Percentiles rank a stretch among this genome's conserved stretches.
phyloP scores from a whole-genome alignment of 2,329 filamentous ascomycete species.

The Lachnum nothofagi region DNA sequence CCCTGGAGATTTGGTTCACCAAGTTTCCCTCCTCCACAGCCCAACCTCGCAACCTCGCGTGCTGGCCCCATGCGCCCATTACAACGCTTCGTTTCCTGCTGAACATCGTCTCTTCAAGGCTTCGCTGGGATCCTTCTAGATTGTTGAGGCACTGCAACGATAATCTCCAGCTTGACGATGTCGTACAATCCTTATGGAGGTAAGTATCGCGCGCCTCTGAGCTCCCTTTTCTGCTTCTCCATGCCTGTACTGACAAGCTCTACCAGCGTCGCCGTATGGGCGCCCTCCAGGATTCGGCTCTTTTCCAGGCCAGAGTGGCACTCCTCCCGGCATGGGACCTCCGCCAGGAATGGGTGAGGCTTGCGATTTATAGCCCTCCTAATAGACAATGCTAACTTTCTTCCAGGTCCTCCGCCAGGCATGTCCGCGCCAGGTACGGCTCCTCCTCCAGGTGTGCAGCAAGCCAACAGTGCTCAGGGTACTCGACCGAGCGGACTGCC shows the following conservation, averaged over 20 bases:
- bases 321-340: conserved; percentile 65
- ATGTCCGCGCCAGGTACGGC: conserved; percentile 78
- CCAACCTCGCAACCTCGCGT: conserved; percentile 6
- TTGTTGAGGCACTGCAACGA: no score
- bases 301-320: conserved; percentile 55
- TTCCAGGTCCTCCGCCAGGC: conserved; percentile 67
- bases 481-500: conserved; percentile 77
- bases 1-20: no score
- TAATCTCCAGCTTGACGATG: conserved; percentile 21
- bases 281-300: conserved; percentile 67
- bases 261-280: conserved; percentile 52
- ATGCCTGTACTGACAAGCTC: conserved; percentile 11
- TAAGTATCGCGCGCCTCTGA: conserved; percentile 13
- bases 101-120: no score
- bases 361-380: conserved; percentile 7
- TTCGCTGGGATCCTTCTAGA: no score
- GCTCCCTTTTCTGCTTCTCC: neutral
- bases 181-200: conserved; percentile 35
- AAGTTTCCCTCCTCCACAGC: no score
- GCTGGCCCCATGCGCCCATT: conserved; percentile 8
- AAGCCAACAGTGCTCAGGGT: conserved; percentile 67
- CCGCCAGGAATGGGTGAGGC: conserved; percentile 76
- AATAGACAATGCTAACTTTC: conserved; percentile 12
- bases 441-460: conserved; percentile 72
- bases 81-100: neutral